These are phyloP conservation scores for Fusarium sp. DNA, from an alignment of 2,329 filamentous ascomycete genomes.

Conservation along the genomic window DNA sequence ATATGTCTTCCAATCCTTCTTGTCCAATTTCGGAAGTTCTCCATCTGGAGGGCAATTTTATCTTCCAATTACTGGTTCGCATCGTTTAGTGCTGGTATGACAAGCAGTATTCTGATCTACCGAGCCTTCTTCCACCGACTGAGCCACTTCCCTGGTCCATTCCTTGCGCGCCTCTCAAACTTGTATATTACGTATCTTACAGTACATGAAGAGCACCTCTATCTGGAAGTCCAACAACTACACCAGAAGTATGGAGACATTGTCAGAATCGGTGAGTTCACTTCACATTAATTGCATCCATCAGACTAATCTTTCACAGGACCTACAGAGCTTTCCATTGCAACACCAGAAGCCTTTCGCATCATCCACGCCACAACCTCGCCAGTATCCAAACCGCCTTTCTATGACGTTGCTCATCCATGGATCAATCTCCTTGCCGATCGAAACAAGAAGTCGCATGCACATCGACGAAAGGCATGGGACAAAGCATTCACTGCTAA, in stretches of 20 bases:
- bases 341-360: slow-evolving; percentile 23
- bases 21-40: not conserved
- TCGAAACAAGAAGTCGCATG: slow-evolving; percentile 21
- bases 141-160: slow-evolving; percentile 29
- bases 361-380: slow-evolving; percentile 28
- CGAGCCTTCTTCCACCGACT: slow-evolving; percentile 30
- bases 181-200: slow-evolving; percentile 8
- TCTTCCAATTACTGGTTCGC: not conserved
- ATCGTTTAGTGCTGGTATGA: not conserved
- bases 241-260: slow-evolving; percentile 35
- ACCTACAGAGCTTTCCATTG: slow-evolving; percentile 24
- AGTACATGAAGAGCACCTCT: slow-evolving; percentile 6
- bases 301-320: not conserved
- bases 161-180: slow-evolving; percentile 20
- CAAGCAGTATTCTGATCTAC: slow-evolving; percentile 21
- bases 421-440: slow-evolving; percentile 12
- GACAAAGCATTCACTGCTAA: slow-evolving; percentile 37
- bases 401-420: slow-evolving; percentile 28
- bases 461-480: slow-evolving; percentile 30
- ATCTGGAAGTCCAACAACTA: slow-evolving; percentile 22
- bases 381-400: slow-evolving; percentile 14
- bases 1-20: not conserved
- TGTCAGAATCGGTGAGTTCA: slow-evolving; percentile 24
- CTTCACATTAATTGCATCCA: fast-evolving
- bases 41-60: not conserved